Conservation (phyloP, 2,329 filamentous ascomycete genomes). For the Fusarium sp. region DNA sequence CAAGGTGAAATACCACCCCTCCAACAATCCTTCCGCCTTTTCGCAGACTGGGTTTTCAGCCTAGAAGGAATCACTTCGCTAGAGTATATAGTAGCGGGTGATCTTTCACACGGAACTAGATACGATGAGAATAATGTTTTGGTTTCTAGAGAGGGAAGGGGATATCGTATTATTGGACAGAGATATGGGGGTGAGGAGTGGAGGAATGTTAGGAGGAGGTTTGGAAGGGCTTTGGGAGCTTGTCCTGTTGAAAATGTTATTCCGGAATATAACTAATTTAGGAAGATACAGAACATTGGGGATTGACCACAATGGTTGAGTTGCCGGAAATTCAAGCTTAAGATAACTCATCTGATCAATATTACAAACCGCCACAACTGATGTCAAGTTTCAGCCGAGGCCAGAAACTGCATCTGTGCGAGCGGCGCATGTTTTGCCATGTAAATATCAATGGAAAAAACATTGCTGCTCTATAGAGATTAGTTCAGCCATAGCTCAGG, state of each 20-base stretch:
- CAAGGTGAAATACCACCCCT: not conserved
- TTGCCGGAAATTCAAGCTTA: too few relatives aligned
- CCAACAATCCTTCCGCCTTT: not conserved
- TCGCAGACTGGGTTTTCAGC: not conserved
- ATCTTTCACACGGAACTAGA: not conserved
- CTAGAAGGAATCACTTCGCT: accelerated
- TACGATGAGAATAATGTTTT: not conserved
- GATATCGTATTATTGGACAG: not conserved
- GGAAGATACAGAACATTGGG: too few relatives aligned
- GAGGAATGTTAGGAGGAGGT: not conserved
- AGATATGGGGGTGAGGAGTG: not conserved
- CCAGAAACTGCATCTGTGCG: not conserved
- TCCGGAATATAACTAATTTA: not conserved
- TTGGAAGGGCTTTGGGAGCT: not conserved
- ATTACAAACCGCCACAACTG: not conserved
- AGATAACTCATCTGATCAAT: not conserved
- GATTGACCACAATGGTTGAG: too few relatives aligned
- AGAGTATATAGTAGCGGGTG: not conserved
- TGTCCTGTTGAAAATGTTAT: constrained; percentile 7
- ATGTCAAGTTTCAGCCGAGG: not conserved
- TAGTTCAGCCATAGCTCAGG: too few relatives aligned
- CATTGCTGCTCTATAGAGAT: too few relatives aligned
- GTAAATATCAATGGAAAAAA: too few relatives aligned
- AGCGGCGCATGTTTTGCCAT: not conserved
- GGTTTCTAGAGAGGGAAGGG: not conserved